Conservation (phyloP, 2,329 filamentous ascomycete species). For the Trichoderma hamatum region DNA sequence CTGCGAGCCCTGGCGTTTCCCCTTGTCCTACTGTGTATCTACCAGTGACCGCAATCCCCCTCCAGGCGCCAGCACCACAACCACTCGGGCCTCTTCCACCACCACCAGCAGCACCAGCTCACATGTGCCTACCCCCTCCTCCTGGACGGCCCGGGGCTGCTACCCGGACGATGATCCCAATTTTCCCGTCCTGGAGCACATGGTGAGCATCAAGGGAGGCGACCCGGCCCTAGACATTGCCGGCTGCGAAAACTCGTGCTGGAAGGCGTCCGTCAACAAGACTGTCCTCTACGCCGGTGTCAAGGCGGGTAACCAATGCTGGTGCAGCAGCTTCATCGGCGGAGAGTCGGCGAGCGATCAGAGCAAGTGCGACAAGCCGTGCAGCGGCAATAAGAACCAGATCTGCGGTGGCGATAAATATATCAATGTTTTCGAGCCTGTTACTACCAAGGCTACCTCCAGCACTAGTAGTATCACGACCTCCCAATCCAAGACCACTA, state of each 20-base stretch:
- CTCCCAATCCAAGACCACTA: not conserved
- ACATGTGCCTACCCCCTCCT: slow-evolving; percentile 21
- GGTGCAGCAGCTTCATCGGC: slow-evolving; percentile 29
- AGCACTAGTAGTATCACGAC: not conserved
- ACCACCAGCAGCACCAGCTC: slow-evolving; percentile 4
- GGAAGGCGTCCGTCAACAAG: slow-evolving; percentile 14
- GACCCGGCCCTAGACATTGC: not conserved
- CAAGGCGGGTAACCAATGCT: slow-evolving; percentile 30
- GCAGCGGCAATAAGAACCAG: slow-evolving; percentile 27
- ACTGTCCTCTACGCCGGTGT: slow-evolving; percentile 26
- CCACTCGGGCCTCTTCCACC: not conserved
- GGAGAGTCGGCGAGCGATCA: slow-evolving; percentile 26
- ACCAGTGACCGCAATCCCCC: slow-evolving; percentile 19
- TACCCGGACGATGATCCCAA: slow-evolving; percentile 16
- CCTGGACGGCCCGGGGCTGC: slow-evolving; percentile 25
- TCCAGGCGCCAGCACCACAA: slow-evolving; percentile 5
- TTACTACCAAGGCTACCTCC: not conserved
- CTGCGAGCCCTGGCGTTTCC: slow-evolving; percentile 25
- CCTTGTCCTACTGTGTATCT: slow-evolving; percentile 25
- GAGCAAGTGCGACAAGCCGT: slow-evolving; percentile 29
- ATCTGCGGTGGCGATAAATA: slow-evolving; percentile 30
- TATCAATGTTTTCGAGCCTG: slow-evolving; percentile 30
- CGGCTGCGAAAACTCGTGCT: slow-evolving; percentile 21
- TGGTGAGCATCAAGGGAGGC: not conserved
- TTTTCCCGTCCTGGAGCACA: slow-evolving; percentile 16